Percentiles rank a stretch among this genome's conserved stretches.
Conservation (phyloP, 352 stramenopile genomes). For the Phytophthora meadii region DNA sequence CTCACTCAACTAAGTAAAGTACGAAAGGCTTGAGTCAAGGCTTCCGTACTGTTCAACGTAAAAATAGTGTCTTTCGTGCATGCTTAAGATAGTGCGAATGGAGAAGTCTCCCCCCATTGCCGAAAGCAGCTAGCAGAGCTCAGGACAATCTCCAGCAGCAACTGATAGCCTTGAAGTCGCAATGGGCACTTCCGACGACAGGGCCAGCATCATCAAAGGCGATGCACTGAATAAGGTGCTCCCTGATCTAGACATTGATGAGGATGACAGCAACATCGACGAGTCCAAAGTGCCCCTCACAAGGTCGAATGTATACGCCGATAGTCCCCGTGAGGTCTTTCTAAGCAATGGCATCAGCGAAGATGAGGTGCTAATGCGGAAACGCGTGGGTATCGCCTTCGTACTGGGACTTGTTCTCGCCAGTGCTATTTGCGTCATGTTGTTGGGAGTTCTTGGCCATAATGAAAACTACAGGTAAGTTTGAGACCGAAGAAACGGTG, state of each 20-base stretch:
- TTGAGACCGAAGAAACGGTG: not conserved
- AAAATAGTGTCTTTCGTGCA: conserved; percentile 20
- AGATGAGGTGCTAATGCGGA: conserved; percentile 59
- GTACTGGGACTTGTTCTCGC: conserved; percentile 64
- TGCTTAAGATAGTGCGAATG: conserved; percentile 21
- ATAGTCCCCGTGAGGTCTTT: conserved; percentile 57
- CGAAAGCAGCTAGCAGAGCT: conserved; percentile 30
- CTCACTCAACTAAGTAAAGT: not conserved
- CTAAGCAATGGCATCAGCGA: conserved; percentile 42
- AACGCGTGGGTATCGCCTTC: conserved; percentile 63
- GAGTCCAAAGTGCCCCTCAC: conserved; percentile 53
- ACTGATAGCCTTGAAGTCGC: conserved; percentile 12
- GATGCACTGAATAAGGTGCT: conserved; percentile 52
- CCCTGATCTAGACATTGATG: conserved; percentile 34
- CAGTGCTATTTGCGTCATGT: conserved; percentile 68
- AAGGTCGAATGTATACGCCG: conserved; percentile 69
- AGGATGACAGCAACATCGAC: conserved; percentile 38
- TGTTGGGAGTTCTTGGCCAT: conserved; percentile 66
- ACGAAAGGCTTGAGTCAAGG: no score
- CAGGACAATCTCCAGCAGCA: conserved; percentile 16
- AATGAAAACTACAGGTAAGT: conserved; percentile 77
- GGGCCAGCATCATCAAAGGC: conserved; percentile 57
- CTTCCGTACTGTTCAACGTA: not conserved
- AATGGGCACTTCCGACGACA: conserved; percentile 48
- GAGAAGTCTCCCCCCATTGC: conserved; percentile 14